Evolutionary conservation across 257 asterid species (phyloP).

Genomic region (Gentiana macrophylla): DNA sequence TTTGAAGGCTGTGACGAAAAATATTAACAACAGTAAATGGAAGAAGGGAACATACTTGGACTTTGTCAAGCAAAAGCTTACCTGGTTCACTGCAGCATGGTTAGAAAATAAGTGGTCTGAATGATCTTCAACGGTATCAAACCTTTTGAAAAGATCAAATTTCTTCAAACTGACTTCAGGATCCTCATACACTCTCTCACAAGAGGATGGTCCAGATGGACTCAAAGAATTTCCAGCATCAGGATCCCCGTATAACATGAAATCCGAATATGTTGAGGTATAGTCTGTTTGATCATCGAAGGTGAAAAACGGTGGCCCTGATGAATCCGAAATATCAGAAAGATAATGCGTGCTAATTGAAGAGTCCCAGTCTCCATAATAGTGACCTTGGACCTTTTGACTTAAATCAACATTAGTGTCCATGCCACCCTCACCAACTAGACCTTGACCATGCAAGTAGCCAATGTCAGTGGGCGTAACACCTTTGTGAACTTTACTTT

Average conservation of each 20-base stretch:
- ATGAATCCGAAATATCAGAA: slow-evolving; percentile 18
- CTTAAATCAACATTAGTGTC: slow-evolving; percentile 7
- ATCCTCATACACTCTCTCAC: slow-evolving; percentile 13
- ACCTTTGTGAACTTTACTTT: neutral
- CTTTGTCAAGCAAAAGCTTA: slow-evolving; percentile 9
- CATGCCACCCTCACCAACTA: neutral
- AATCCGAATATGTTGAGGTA: too few relatives aligned
- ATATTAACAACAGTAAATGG: slow-evolving; percentile 7
- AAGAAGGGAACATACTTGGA: slow-evolving; percentile 1
- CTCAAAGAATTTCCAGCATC: slow-evolving; percentile 11
- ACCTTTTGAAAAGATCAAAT: slow-evolving; percentile 41
- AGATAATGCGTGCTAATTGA: slow-evolving; percentile 2
- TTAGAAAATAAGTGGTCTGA: slow-evolving; percentile 52
- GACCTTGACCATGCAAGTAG: neutral
- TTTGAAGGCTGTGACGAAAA: slow-evolving; percentile 43
- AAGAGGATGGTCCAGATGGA: slow-evolving; percentile 14
- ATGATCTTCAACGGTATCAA: slow-evolving; percentile 8
- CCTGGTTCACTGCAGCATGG: slow-evolving; percentile 37
- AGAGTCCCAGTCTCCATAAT: neutral
- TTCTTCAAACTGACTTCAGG: slow-evolving; percentile 37
- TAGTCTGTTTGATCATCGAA: too few relatives aligned
- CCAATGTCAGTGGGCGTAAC: slow-evolving; percentile 2
- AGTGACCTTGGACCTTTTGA: slow-evolving; percentile 12
- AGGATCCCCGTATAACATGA: slow-evolving; percentile 10
- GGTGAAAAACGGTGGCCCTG: neutral